Evolutionary conservation across 805 yeast genomes (phyloP), one percentile per base, ranked within the genome.

Genomic region (Candida peoriensis): DNA sequence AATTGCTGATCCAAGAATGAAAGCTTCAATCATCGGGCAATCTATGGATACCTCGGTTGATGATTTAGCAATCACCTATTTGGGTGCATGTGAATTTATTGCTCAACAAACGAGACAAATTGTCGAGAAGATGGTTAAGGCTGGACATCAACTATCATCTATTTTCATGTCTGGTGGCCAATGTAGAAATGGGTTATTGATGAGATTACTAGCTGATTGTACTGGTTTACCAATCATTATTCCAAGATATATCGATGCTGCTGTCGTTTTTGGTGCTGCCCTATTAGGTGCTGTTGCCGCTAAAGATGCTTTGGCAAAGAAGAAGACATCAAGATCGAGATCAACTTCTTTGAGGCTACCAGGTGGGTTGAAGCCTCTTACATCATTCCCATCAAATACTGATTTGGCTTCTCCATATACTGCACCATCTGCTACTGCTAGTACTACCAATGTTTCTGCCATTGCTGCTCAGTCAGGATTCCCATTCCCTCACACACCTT

Each of bases 71-170:
- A 58, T 86, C 41, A 81, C 78, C 47, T 93, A 93, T 55, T 72
- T 89, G 32, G 97, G 85, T 13, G 96, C 97, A 5, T 87, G 96
- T 60, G 98, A 93, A 64, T 93, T 93, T 51, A 89, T 93, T 58
- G 96, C 96, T 32, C 96, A 88, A 57, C 98, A 93, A 65, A 90
- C 97, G 1, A 77, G 96, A 52, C 98, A 93, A 52, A 93, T 93
- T 54, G 80, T 90, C 23, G 93, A 85, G 47, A 78, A 79, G 42
- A 82, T 93, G 87, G 79, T 76, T 47, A 61, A 67, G 36, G 67
- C 83, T 3, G 98, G 98, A 2, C 96, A 90, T 63, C 46, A 66
- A 9, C 74, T 93, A 43, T 66, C 72, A 14, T 72, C 86, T 16
- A 78, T 93, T 42, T 93, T 81, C 63, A 79, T 93, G 79, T 79